Base-by-base conservation (phyloP, 148 eudicot species). In the Rhododendron vialii region DNA sequence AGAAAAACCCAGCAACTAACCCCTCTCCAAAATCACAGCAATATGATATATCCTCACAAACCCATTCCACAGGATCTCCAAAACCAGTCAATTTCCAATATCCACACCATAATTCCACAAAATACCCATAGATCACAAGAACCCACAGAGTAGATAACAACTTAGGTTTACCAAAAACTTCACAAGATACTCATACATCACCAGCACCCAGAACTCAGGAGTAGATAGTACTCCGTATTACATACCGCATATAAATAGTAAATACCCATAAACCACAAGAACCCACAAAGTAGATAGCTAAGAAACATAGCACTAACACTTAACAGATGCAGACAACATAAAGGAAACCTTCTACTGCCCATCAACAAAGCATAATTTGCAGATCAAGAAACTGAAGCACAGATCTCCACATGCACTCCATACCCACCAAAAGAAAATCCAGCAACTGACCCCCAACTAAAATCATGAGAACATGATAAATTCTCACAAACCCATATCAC, bases 401-500 rank as follows among this genome's bases (percentile, higher is more conserved):
- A 35, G 35, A 80, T 53, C 53, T 50, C 38, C 63, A 53, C 24
- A 57, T 18, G 36, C 30, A 30, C 36, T 28, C 71, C 28, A 24
- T 63, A 24, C 24, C 67, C 10, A 61, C 67, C 67, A 61, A 61
- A 61, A 57, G 63, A 57, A 57, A 17, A 61, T 61, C 26, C 71
- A 63, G 30, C 71, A 1, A 24, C 71, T 7, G 48, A 79, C 50
- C 82, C 51, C 35, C 35, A 9, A 48, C 30, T 53, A 47, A 82
- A 86, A 61, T 41, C 57, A 7, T 13, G 41, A 15, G 24, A 13
- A 45, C 8, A 8, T 28, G 51, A 43, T 22, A 83, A 73, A 82
- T 82, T 77, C 17, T 59, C 78, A 78, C 33, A 83, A 1, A 82
- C 82, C 85, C 82, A 47, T n/a, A 43, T 82, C 85, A 57, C n/a